Evolutionary conservation across 192 early-diverging fungal genomes (phyloP).

Genomic region (Diversispora eburnea): DNA sequence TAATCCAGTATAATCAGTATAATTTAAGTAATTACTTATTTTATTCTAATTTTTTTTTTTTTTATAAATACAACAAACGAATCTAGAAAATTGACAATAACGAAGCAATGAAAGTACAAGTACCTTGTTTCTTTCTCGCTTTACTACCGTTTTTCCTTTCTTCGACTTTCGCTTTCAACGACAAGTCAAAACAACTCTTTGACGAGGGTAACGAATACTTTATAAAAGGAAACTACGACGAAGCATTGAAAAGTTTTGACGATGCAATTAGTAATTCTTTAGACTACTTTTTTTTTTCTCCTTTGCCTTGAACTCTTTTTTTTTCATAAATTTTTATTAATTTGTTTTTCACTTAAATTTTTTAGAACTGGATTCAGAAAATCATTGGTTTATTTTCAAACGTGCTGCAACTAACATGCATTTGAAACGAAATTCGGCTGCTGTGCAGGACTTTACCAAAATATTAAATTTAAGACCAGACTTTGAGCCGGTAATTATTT

Average conservation of each 20-base stretch:
- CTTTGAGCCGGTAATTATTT: constrained; percentile 64
- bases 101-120: not conserved
- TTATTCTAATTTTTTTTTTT: too few species aligned
- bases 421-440: constrained; percentile 65
- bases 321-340: not conserved
- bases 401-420: constrained; percentile 80
- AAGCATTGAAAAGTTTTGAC: constrained; percentile 15
- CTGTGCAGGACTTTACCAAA: constrained; percentile 76
- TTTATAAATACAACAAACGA: too few species aligned
- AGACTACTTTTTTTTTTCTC: not conserved
- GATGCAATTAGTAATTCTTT: constrained; percentile 7
- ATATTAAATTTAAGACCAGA: constrained; percentile 78
- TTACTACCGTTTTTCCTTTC: constrained; percentile 1
- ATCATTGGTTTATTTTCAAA: constrained; percentile 85
- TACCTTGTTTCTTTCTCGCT: not conserved
- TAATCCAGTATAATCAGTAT: too few species aligned
- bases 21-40: too few species aligned
- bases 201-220: constrained; percentile 12
- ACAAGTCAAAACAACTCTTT: constrained; percentile 15
- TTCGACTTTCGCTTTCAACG: constrained; percentile 13
- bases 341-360: too few species aligned
- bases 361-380: constrained; percentile 67
- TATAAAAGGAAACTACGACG: not conserved
- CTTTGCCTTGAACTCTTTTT: not conserved
- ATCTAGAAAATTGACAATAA: too few species aligned